phyloP scores from a whole-genome alignment of 176 grass and related monocot genomes.

The Triticum monococcum region DNA sequence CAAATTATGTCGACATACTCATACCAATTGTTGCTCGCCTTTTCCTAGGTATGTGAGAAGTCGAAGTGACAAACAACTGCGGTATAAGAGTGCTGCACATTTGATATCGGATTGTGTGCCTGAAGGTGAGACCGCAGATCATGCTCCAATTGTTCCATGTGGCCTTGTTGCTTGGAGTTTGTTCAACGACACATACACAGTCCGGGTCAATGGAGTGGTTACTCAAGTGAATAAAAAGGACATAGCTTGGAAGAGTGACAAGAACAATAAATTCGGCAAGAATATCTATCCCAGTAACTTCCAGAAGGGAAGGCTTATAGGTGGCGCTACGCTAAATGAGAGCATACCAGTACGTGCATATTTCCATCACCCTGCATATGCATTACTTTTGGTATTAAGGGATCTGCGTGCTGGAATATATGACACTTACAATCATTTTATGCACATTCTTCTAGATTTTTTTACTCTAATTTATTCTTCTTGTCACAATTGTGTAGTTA shows the following conservation, averaged over 20 bases:
- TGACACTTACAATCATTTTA: neutral
- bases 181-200: slow-evolving; percentile 81
- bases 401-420: neutral
- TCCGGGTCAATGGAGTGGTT: slow-evolving; percentile 45
- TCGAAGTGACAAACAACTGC: slow-evolving; percentile 78
- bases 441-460: slow-evolving; percentile 14
- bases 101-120: slow-evolving; percentile 65
- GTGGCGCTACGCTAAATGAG: slow-evolving; percentile 76
- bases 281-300: slow-evolving; percentile 95
- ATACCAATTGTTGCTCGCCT: neutral
- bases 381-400: neutral
- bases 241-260: slow-evolving; percentile 89
- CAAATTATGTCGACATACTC: slow-evolving; percentile 16
- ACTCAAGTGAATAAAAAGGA: slow-evolving; percentile 77
- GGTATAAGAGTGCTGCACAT: slow-evolving; percentile 29
- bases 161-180: slow-evolving; percentile 95
- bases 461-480: neutral
- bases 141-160: slow-evolving; percentile 77
- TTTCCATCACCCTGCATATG: slow-evolving; percentile 3
- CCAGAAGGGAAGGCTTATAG: slow-evolving; percentile 67
- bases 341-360: slow-evolving; percentile 76
- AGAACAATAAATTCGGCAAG: slow-evolving; percentile 66
- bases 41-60: slow-evolving; percentile 78
- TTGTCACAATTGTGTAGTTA: slow-evolving; percentile 47
- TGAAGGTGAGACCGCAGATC: slow-evolving; percentile 45